Base-by-base conservation (phyloP, 768 basidiomycete species). In the Leccinum obscurum region DNA sequence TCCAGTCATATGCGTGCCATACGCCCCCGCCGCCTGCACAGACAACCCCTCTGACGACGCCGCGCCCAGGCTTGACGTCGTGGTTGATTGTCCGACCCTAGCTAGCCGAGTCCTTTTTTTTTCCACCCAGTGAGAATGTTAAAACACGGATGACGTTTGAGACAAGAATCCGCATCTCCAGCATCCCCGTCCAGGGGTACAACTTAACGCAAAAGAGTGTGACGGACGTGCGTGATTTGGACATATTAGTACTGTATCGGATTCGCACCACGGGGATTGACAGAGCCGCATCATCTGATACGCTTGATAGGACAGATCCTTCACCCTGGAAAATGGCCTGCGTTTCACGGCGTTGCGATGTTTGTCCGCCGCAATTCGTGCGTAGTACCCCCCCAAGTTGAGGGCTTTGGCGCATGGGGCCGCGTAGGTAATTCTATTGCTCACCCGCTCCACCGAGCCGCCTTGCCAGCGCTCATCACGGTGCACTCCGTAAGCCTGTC, bases 261-360 rank as follows among this genome's bases (percentile, higher is more conserved):
- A 64, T 59, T 67, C 65, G 56, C 65, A 64, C 39, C 37, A 39
- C 3, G 24, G 32, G 30, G 13, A 37, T 52, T 61, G 66, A 67
- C 61, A 65, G 63, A 52, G 50, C 58, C 67, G 35, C 6, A 68
- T 46, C 44, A 46, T 70, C 68, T 70, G 68, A 69, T 68, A 69
- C 68, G 68, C 58, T 54, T 69, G 68, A 70, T 68, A 70, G 68
- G 66, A 57, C 64, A 28, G 54, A 54, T 34, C 49, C 44, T 30
- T 26, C 57, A 55, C 56, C 58, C 60, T 57, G 32, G 41, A 59
- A 53, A 54, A 60, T 17, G 32, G 49, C 24, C 61, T 44, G 20
- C 62, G 67, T 69, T 68, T 68, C 67, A 69, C 67, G 67, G 67
- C 58, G 55, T 58, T 63, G 32, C 52, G 32, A 24, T 24, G 39